A percentile compares a stretch with the other conserved stretches of the same genome.
Conservation (phyloP, 768 basidiomycete species). For the Chalciporus piperatus region DNA sequence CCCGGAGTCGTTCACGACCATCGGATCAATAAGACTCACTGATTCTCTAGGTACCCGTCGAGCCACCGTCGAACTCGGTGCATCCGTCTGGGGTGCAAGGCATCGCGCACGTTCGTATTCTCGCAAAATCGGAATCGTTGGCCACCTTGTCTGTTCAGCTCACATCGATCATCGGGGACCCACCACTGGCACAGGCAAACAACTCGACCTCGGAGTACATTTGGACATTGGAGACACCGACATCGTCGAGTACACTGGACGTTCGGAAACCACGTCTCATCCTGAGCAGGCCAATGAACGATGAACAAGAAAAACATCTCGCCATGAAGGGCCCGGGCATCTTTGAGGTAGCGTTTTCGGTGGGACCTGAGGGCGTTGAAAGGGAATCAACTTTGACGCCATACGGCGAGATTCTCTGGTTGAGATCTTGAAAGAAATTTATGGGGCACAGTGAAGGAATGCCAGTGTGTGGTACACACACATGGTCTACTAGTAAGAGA, state of each 20-base stretch:
- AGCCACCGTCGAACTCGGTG: constrained; percentile 42
- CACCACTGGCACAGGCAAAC: constrained; percentile 28
- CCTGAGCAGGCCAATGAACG: constrained; percentile 34
- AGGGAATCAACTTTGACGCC: constrained; percentile 41
- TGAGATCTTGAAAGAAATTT: neutral
- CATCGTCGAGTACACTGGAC: constrained; percentile 17
- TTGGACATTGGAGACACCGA: constrained; percentile 46
- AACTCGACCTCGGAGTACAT: constrained; percentile 22
- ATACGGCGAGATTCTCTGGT: constrained; percentile 51
- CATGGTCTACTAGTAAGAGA: too few species aligned
- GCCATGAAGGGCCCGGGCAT: constrained; percentile 35
- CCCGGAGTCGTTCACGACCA: neutral
- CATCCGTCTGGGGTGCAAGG: constrained; percentile 53
- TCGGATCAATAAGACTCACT: neutral
- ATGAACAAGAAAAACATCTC: constrained; percentile 35
- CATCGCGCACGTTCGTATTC: constrained; percentile 47
- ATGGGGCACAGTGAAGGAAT: too few species aligned
- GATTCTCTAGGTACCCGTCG: constrained; percentile 45
- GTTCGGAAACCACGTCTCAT: constrained; percentile 30
- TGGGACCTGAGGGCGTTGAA: constrained; percentile 29
- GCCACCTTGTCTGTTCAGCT: constrained; percentile 36
- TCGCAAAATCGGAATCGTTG: constrained; percentile 34
- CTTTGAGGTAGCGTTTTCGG: constrained; percentile 53
- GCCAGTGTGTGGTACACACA: too few species aligned
- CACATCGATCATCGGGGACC: constrained; percentile 45